phyloP scores from a whole-genome alignment of 371 early-diverging fungal genomes.

The Chytridium lagenaria region DNA sequence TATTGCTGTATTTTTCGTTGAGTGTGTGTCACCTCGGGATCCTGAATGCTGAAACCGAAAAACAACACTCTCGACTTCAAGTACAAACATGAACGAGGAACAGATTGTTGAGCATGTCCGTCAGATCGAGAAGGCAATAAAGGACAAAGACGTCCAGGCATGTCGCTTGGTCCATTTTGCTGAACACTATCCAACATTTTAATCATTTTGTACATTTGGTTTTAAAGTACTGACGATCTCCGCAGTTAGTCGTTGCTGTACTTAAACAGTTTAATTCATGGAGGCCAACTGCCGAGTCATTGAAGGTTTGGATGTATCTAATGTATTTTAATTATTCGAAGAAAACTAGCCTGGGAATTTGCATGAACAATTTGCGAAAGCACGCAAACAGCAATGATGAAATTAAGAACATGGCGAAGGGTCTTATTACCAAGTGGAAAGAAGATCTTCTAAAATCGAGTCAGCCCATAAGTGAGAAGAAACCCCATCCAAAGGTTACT shows the following conservation, averaged over 20 bases:
- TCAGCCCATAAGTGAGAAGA: background rate
- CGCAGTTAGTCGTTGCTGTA: slow-evolving; percentile 32
- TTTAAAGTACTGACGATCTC: background rate
- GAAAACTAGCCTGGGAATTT: slow-evolving; percentile 77
- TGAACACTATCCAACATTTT: background rate
- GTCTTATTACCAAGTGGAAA: slow-evolving; percentile 83
- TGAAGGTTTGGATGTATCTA: slow-evolving; percentile 19
- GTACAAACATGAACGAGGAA: too few species aligned
- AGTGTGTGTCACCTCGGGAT: too few species aligned
- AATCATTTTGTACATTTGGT: background rate
- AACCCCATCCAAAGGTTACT: slow-evolving; percentile 9
- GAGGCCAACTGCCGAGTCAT: slow-evolving; percentile 44
- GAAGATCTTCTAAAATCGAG: slow-evolving; percentile 58
- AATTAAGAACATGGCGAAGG: slow-evolving; percentile 69
- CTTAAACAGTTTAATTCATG: slow-evolving; percentile 34
- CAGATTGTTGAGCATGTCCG: background rate
- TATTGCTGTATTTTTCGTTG: too few species aligned
- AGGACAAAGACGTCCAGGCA: slow-evolving; percentile 26
- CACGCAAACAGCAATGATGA: slow-evolving; percentile 56
- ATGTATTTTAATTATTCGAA: slow-evolving; percentile 1
- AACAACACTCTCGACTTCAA: too few species aligned
- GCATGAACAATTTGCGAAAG: slow-evolving; percentile 72
- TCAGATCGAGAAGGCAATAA: slow-evolving; percentile 31
- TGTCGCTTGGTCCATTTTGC: background rate
- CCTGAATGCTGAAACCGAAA: too few species aligned